Percentiles rank a stretch among this genome's conserved stretches.
Evolutionary conservation across 208 protist genomes (phyloP).

Genomic region (Kentomonas sorsogonicus): DNA sequence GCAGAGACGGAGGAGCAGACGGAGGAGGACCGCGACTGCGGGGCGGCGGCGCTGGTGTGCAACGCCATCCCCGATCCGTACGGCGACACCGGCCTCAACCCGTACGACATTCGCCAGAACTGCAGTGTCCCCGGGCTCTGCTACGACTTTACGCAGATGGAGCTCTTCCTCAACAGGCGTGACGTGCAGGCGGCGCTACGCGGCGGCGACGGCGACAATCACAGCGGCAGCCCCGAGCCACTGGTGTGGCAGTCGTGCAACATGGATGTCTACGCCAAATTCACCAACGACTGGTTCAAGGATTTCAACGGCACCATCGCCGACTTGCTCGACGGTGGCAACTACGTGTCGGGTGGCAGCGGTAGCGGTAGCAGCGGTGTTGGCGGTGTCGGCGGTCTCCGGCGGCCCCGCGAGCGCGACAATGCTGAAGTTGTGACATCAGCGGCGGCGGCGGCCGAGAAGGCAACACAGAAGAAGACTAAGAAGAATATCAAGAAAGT

Average conservation of each 20-base stretch:
- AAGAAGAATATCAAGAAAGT: too few relatives aligned
- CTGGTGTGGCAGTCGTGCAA: slow-evolving; percentile 64
- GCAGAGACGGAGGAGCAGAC: slow-evolving; percentile 17
- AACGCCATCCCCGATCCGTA: slow-evolving; percentile 30
- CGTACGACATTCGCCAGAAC: slow-evolving; percentile 72
- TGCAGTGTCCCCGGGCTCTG: slow-evolving; percentile 60
- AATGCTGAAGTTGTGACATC: too few relatives aligned
- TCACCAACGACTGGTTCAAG: slow-evolving; percentile 62
- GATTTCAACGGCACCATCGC: slow-evolving; percentile 64
- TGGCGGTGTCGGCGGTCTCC: too few relatives aligned
- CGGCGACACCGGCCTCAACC: slow-evolving; percentile 61
- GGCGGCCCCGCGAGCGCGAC: too few relatives aligned
- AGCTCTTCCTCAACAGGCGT: slow-evolving; percentile 47
- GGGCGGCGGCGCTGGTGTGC: slow-evolving; percentile 23
- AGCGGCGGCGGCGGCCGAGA: too few relatives aligned
- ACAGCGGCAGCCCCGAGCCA: too few relatives aligned
- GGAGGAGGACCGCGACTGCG: slow-evolving; percentile 17
- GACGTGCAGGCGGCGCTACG: slow-evolving; percentile 53
- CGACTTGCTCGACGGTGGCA: slow-evolving; percentile 40
- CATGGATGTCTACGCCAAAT: slow-evolving; percentile 37
- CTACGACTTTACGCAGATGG: slow-evolving; percentile 69
- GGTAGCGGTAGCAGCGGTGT: too few relatives aligned
- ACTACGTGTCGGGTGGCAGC: too few relatives aligned
- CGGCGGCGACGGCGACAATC: slow-evolving; percentile 21
- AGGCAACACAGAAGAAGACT: too few relatives aligned